A percentile compares a stretch with the other conserved stretches of the same genome.
Conservation (phyloP, 1,139 yeast genomes). For the Pichia sp. region DNA sequence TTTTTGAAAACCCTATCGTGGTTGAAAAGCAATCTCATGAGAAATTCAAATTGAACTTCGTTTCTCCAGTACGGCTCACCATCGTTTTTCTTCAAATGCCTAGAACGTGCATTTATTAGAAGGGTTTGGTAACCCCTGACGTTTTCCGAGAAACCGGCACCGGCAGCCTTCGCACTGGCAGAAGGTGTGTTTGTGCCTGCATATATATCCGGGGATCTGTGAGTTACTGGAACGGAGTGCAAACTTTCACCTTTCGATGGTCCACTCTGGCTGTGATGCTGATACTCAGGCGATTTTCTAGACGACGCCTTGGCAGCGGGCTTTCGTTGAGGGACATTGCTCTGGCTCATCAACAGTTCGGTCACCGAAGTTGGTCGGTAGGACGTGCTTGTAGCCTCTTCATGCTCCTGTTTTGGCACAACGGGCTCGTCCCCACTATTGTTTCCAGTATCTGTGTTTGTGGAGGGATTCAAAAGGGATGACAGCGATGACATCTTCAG, state of each 20-base stretch:
- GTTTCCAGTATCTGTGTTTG: not conserved
- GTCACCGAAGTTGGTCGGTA: conserved; percentile 14
- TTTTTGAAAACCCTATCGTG: conserved; percentile 66
- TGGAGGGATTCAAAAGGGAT: conserved; percentile 13
- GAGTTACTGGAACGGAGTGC: not conserved
- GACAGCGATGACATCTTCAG: conserved; percentile 15
- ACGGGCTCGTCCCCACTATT: not conserved
- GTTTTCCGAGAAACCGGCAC: not conserved
- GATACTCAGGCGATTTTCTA: not conserved
- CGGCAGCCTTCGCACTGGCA: not conserved
- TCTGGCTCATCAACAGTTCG: conserved; percentile 11
- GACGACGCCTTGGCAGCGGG: not conserved
- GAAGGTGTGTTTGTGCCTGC: not conserved
- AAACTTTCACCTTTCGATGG: not conserved
- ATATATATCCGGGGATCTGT: not conserved
- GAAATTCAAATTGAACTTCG: conserved; percentile 83
- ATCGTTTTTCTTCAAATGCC: conserved; percentile 81
- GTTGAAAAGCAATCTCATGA: conserved; percentile 61
- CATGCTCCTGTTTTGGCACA: not conserved
- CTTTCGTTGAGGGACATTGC: not conserved
- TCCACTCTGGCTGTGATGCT: not conserved
- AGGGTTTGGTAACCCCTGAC: conserved; percentile 25
- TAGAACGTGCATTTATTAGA: conserved; percentile 38
- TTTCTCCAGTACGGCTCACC: conserved; percentile 89
- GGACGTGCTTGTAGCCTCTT: not conserved